Evolutionary conservation across 176 grass and related monocot genomes (phyloP), one percentile per base, ranked within the genome.

Genomic region (Zoysia japonica): DNA sequence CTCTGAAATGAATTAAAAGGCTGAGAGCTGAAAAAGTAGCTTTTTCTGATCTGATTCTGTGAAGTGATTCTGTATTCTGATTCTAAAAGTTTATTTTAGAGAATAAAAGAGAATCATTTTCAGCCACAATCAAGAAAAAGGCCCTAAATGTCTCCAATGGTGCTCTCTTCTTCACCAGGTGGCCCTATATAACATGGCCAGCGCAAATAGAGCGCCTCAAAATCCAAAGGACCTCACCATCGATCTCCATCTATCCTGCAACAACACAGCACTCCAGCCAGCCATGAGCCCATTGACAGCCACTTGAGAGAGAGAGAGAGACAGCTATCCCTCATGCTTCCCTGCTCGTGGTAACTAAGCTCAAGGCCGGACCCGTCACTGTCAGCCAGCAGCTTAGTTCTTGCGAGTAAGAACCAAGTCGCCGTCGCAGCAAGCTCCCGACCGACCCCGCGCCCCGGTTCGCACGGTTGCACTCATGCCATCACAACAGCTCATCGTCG

Each of bases 101-200:
- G 28, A 28, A 28, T 28, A 28, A 28, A 28, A 28, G 0, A 28
- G 0, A 28, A 28, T 28, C 0, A 28, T 28, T 28, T 28, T 28
- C 28, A 28, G 28, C 0, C 28, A 28, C 28, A 28, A 28, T 28
- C 28, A 28, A 0, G 0, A 28, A 28, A 28, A 28, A 28, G 28
- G 28, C 28, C 28, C 0, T 28, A 28, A 28, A 28, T 28, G 28
- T 28, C 28, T 28, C 28, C 28, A 0, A 28, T 28, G 28, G 28
- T 28, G 28, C 55, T n/a, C 16, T 56, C 6, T 3, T 14, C 10
- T 38, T 64, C 43, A 47, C n/a, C 67, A 68, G 47, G 67, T 47
- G 44, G 19, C 8, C 19, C 63, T 86, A 87, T 87, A 87, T 76
- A 87, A 76, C 19, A 6, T 56, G 61, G 62, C 11, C 61, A 39